Evolutionary conservation across 108 stramenopile genomes (phyloP).

Genomic region (Cyclotella atomus): DNA sequence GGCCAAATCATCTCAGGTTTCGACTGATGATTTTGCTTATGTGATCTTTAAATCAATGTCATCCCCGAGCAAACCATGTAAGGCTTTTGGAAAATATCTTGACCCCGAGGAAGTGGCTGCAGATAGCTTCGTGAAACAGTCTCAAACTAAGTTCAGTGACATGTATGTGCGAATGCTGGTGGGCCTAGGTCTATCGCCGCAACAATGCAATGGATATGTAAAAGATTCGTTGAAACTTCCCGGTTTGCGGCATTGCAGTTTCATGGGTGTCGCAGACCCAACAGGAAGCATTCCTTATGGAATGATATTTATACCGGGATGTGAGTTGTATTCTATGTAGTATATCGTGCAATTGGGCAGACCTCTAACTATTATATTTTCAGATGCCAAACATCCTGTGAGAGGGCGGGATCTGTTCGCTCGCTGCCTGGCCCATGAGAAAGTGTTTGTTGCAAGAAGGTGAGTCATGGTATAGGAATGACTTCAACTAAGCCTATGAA

Average conservation of each 20-base stretch:
- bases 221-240: not conserved
- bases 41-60: not conserved
- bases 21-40: not conserved
- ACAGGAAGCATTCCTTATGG: constrained; percentile 26
- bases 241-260: constrained; percentile 8
- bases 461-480: no score
- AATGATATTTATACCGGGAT: constrained; percentile 7
- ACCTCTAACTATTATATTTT: not conserved
- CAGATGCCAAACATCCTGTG: not conserved
- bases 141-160: not conserved
- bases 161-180: constrained; percentile 1
- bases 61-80: not conserved
- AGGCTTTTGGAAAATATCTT: not conserved
- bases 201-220: not conserved
- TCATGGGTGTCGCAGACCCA: constrained; percentile 25
- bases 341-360: no score
- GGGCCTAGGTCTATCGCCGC: not conserved
- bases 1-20: not conserved
- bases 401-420: not conserved
- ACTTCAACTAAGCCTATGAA: not conserved
- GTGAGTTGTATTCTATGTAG: not conserved
- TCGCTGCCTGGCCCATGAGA: not conserved
- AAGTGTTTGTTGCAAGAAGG: not conserved
- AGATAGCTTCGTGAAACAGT: not conserved
- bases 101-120: not conserved